Base-by-base conservation (phyloP, 2,329 filamentous ascomycete genomes). In the Verticillium dahliae region DNA sequence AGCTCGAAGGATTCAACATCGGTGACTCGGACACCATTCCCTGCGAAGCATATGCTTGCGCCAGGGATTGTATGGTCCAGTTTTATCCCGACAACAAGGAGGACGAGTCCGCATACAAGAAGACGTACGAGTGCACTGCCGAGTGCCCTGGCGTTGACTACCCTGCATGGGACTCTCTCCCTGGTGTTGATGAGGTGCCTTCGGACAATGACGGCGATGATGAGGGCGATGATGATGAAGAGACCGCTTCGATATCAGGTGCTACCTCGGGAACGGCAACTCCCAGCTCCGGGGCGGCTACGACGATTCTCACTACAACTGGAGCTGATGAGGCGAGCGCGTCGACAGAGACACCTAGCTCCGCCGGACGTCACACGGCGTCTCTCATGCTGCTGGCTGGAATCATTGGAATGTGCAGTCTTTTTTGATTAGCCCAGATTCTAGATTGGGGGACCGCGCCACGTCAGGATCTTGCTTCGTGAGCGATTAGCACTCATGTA, bases 21-120 rank as follows among this genome's bases (percentile, higher is more conserved):
- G 55, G 41, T 13, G 60, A 65, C 27, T 11, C 41, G 1, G 56
- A 64, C 15, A 33, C 3, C 1, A 45, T 65, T 6, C 63, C 65
- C 2, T 65, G 65, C 39, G 56, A 63, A 1, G 63, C 62, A 4
- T 61, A 62, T 38, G 56, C 62, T 27, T 65, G 65, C 57, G 45
- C 60, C 6, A 61, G 65, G 33, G 56, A 61, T 10, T 65, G 65
- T 41, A 62, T 27, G 57, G 55, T 57, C 39, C 33, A 62, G 35
- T 61, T 59, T 22, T 65, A 63, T 37, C 41, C 52, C 14, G 57
- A 61, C 56, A 37, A 61, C 37, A 34, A 15, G 31, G 59, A 56
- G 13, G 45, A 54, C 22, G 31, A 55, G 37, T 45, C 55, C 4
- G 34, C 18, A n/a, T 31, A 6, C 37, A 56, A 33, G 37, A 59